Evolutionary conservation across 2,329 filamentous ascomycete genomes (phyloP), one percentile per base, ranked within the genome.

Genomic region (Fonsecaea erecta): DNA sequence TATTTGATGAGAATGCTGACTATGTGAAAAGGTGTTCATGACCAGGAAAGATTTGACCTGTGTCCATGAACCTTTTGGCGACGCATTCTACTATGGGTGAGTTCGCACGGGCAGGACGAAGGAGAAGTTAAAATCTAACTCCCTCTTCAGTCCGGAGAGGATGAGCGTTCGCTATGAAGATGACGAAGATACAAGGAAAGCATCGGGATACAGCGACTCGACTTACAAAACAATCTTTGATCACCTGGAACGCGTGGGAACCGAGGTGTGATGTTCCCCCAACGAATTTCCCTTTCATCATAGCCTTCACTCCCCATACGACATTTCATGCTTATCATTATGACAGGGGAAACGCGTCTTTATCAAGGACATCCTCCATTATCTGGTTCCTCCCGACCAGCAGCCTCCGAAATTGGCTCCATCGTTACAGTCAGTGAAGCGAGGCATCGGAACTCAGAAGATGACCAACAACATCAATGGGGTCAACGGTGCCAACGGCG

Each of bases 331-430:
- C 78, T 81, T 77, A 84, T 78, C 75, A 71, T 18, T 74, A 63
- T 73, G 74, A 71, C 68, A 96, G 91, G 90, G 88, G 73, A 97
- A 96, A 82, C 91, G 94, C 72, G 82, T 96, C 73, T 97, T 98
- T 81, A 95, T 99, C 85, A 99, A 99, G 79, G 95, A 98, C 78
- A 99, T 98, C 81, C 89, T 91, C 62, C 90, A 97, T 79, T 98
- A 98, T 78, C 84, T 97, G 70, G 83, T 96, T 69, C 90, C 93
- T 4, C 91, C 92, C 2, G 82, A 90, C 68, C 83, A 84, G 53
- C 85, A 90, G 73, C 82, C 85, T 14, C 86, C 91, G 57, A 83
- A 82, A 55, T 87, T 95, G 66, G 93, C 92, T 9, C 90, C 91
- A 1, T 97, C 92, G n/a, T 83, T 97, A 57, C 74, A 79, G 57